Evolutionary conservation across 176 grass and related monocot species (phyloP).

Genomic region (Oryza punctata): DNA sequence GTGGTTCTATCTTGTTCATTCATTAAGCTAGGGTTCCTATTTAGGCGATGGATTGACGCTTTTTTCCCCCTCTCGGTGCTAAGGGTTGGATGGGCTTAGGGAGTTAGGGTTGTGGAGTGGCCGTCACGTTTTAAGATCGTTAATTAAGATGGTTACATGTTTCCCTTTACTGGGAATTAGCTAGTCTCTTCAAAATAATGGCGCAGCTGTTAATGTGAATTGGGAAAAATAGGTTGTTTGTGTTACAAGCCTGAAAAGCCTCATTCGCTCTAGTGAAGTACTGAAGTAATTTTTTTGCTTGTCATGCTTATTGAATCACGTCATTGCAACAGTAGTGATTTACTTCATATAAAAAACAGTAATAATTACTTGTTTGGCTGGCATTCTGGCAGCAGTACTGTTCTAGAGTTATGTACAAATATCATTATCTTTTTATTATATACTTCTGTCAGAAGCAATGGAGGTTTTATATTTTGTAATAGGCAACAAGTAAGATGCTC

Average conservation of each 20-base stretch:
- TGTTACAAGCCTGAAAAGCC: not conserved
- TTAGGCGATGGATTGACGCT: not conserved
- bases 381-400: not conserved
- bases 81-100: conserved; percentile 19
- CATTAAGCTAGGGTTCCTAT: not conserved
- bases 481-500: not conserved
- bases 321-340: not conserved
- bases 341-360: not conserved
- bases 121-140: not conserved
- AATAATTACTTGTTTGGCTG: not conserved
- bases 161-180: not conserved
- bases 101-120: conserved; percentile 34
- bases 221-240: not conserved
- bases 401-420: not conserved
- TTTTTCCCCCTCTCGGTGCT: not conserved
- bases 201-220: not conserved
- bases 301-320: not conserved
- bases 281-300: not conserved
- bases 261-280: not conserved
- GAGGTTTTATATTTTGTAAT: not conserved
- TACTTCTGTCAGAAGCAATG: not conserved
- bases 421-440: not conserved
- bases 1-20: conserved; percentile 4
- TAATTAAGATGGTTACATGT: not conserved
- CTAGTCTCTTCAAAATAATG: not conserved